Percentiles rank a stretch among this genome's conserved stretches.
Evolutionary conservation across 345 rosid species (phyloP).

Genomic region (Gossypium thurberi): DNA sequence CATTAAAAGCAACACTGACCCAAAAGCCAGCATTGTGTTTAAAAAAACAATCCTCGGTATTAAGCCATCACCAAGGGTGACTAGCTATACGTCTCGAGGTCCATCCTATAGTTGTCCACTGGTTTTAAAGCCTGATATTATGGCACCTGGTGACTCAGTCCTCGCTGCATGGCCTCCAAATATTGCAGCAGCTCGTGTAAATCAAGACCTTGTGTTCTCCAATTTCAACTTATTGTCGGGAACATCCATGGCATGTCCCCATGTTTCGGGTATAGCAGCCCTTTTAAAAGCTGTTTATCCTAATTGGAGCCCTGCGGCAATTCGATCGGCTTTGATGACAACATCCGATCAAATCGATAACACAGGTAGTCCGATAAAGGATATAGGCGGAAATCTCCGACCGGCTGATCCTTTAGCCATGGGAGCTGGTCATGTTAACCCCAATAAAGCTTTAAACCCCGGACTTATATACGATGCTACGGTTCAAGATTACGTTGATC

Average conservation of each 20-base stretch:
- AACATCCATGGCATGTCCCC: conserved; percentile 2
- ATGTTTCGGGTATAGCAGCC: not conserved
- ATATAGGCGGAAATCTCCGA: not conserved
- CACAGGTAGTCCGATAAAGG: not conserved
- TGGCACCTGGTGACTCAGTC: not conserved
- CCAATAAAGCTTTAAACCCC: not conserved
- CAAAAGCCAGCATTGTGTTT: not conserved
- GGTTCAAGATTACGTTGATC: not conserved
- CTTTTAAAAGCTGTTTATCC: not conserved
- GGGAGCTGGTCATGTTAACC: not conserved
- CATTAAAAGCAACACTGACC: not conserved
- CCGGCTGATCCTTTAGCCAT: not conserved
- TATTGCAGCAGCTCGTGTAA: not conserved
- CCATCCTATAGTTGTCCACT: not conserved
- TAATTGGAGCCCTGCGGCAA: not conserved
- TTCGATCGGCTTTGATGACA: not conserved
- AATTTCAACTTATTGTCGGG: not conserved
- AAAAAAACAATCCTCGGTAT: not conserved
- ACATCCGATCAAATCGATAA: not conserved
- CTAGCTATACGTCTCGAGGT: not conserved
- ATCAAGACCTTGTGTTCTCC: not conserved
- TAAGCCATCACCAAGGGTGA: not conserved
- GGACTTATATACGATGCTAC: not conserved
- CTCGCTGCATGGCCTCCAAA: conserved; percentile 1
- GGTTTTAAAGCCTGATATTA: not conserved